phyloP scores from a whole-genome alignment of 306 rosid species.

The Comarum palustre region DNA sequence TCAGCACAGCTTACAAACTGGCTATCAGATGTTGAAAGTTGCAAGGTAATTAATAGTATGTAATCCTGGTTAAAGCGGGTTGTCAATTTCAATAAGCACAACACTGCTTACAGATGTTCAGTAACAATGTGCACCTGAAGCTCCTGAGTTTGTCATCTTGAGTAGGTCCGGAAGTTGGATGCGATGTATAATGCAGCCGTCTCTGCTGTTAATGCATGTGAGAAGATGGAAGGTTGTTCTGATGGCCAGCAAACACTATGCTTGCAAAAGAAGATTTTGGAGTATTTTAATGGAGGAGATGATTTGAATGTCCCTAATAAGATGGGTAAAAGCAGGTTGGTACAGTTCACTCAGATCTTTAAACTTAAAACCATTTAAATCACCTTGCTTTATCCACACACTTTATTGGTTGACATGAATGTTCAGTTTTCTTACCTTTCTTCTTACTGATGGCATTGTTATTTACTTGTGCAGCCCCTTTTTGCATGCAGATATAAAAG shows the following conservation, averaged over 20 bases:
- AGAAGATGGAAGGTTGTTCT: conserved; percentile 60
- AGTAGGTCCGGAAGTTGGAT: conserved; percentile 81
- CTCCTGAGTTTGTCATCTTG: not conserved
- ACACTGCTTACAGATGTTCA: not conserved
- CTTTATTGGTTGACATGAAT: not conserved
- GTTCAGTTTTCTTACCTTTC: conserved; percentile 12
- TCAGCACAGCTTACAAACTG: conserved; percentile 72
- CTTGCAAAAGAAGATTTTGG: conserved; percentile 65
- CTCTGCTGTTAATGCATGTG: conserved; percentile 55
- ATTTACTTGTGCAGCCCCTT: conserved; percentile 74
- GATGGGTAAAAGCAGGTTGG: conserved; percentile 71
- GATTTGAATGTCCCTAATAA: conserved; percentile 46
- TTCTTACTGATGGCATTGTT: conserved; percentile 33
- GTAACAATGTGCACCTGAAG: not conserved
- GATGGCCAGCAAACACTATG: conserved; percentile 67
- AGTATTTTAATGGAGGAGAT: conserved; percentile 65
- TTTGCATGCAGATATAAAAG: conserved; percentile 90
- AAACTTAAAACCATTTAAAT: conserved; percentile 6
- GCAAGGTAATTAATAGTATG: conserved; percentile 51
- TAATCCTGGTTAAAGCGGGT: conserved; percentile 1
- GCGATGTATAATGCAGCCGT: conserved; percentile 70
- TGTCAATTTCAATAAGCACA: not conserved
- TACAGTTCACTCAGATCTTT: conserved; percentile 17
- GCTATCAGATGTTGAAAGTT: conserved; percentile 77
- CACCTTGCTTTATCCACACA: not conserved